Base-by-base conservation (phyloP, 108 stramenopile species). In the Nannochloropsis salina region DNA sequence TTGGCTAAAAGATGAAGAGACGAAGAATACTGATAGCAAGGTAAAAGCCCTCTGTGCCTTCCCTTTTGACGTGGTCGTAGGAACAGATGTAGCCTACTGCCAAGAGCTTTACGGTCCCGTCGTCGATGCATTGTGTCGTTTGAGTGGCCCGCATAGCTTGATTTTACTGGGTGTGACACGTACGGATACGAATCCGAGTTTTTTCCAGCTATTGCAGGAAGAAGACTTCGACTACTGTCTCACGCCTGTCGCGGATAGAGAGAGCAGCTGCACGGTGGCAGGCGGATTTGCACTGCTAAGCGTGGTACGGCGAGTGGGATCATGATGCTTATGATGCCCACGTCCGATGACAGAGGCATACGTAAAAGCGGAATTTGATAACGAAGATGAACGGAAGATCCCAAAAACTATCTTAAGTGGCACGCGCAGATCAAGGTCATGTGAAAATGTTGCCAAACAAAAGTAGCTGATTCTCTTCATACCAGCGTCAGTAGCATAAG, bases 251-350 rank as follows among this genome's bases (percentile, higher is more conserved):
- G 61, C 61, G 61, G 61, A n/a, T 15, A 2, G 61, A n/a, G 61
- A 74, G 61, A n/a, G 61, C 20, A 74, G 61, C n/a, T 6, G 61
- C n/a, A n/a, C n/a, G 2, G 61, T n/a, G 61, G 61, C 61, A 3
- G 61, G 61, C 20, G 61, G 61, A n/a, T 74, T 74, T n/a, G 61
- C 61, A n/a, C n/a, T 74, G 61, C n/a, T 74, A n/a, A 74, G 61
- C 61, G 61, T 74, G 2, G 61, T 74, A 2, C 15, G 61, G 2
- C 61, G 61, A 8, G 20, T 15, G n/a, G 61, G 61, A 74, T n/a
- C 20, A 74, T 31, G 31, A 31, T 31, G 31, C 31, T 31, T 31
- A 31, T 31, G 31, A 31, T 31, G 31, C 31, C 31, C 31, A 31
- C 0, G 31, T 31, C 31, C 31, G 31, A 31, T 1, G 31, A 31